Base-by-base conservation (phyloP, 371 early-diverging fungal species). In the Apophysomyces sp. region DNA sequence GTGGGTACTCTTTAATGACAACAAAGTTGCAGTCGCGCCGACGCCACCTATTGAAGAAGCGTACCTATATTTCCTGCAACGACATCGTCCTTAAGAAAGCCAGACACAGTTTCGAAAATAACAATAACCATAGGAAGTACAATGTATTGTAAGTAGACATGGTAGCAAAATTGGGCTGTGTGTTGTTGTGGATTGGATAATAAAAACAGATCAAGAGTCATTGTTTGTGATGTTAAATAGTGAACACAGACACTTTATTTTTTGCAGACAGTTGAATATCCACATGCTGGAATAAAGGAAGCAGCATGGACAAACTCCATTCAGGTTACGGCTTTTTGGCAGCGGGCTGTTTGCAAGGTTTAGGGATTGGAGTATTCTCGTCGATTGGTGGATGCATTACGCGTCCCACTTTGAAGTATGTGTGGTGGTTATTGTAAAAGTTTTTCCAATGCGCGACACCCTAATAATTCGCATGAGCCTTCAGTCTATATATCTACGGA, bases 1-100 rank as follows among this genome's bases (percentile, higher is more conserved):
- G 55, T 98, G 98, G 97, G 82, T 90, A 51, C 75, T 98, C 60
- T 96, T 91, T 77, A 98, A 98, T 69, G 99, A 98, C 75, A 86
- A 94, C 69, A 94, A 92, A 74, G 99, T 97, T 2, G 99, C 91
- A 3, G 80, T 67, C 3, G 81, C 86, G 30, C 81, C 85, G 8
- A 76, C 77, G 41, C 87, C 92, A 0, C 86, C 89, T 24, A 67
- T 83, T n/a, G 87, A 84, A 26, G 88, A 87, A 61, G 92, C 89
- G 0, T 92, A 91, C 61, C 74, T 92, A 32, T 89, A 87, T 60
- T 84, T 91, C 60, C 78, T 91, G 58, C 80, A 77, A 40, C 77
- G 84, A 62, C 41, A 52, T 26, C 53, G 54, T 6, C 37, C 39
- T 21, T 37, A 16, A 27, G 24, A 49, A 52, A 49, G 21, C 13